Conservation (phyloP, 163 green algal species). For the Smithsoniella earleae region DNA sequence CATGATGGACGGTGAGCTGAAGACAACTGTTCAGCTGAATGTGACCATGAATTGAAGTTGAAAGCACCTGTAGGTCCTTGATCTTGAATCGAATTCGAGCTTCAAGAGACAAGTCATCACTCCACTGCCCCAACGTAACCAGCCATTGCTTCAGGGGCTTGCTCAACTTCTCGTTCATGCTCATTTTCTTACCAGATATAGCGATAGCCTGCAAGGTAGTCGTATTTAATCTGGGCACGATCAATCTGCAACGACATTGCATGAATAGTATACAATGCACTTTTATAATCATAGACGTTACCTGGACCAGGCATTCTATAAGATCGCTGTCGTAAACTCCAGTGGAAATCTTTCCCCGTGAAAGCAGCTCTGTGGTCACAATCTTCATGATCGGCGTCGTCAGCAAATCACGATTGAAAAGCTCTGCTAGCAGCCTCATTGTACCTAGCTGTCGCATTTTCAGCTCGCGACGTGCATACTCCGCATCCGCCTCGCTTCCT, state of each 20-base stretch:
- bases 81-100: slow-evolving; percentile 28
- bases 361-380: slow-evolving; percentile 11
- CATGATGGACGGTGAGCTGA: too few relatives aligned
- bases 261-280: too few relatives aligned
- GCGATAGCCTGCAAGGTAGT: slow-evolving; percentile 8
- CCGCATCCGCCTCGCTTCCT: not conserved
- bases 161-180: slow-evolving; percentile 15
- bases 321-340: slow-evolving; percentile 3
- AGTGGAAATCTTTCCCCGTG: not conserved
- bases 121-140: not conserved
- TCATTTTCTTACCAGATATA: slow-evolving; percentile 25
- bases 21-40: too few relatives aligned
- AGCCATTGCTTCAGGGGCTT: slow-evolving; percentile 11
- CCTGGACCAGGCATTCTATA: slow-evolving; percentile 29
- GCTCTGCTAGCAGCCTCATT: slow-evolving; percentile 17
- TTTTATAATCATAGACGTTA: too few relatives aligned
- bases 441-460: slow-evolving; percentile 28
- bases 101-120: slow-evolving; percentile 6
- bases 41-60: too few relatives aligned
- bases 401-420: slow-evolving; percentile 20
- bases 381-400: slow-evolving; percentile 13
- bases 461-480: slow-evolving; percentile 11
- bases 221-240: not conserved
- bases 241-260: too few relatives aligned
- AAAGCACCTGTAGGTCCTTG: slow-evolving; percentile 25